phyloP scores from a whole-genome alignment of 2,329 filamentous ascomycete genomes.

The Colletotrichum tabaci region DNA sequence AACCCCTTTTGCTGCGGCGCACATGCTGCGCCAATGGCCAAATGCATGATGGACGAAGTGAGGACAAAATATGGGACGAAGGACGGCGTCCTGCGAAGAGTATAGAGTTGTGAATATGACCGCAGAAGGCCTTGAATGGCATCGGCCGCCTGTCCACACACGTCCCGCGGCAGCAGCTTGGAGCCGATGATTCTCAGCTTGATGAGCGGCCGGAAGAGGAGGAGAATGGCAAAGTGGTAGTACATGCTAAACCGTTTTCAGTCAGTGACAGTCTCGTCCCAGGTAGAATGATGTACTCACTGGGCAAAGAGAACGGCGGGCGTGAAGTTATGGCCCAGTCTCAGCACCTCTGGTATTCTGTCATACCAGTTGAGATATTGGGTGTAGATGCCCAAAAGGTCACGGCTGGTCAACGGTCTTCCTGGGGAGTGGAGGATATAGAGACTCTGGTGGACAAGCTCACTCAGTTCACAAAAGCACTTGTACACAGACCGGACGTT shows the following conservation, averaged over 20 bases:
- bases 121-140: slow-evolving; percentile 70
- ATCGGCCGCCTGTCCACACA: slow-evolving; percentile 74
- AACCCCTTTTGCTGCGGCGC: slow-evolving; percentile 38
- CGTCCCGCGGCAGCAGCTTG: slow-evolving; percentile 73
- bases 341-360: slow-evolving; percentile 74
- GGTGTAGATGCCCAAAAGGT: slow-evolving; percentile 75
- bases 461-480: slow-evolving; percentile 80
- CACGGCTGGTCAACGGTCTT: slow-evolving; percentile 73
- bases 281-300: slow-evolving; percentile 63
- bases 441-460: slow-evolving; percentile 80
- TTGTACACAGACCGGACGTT: slow-evolving; percentile 79
- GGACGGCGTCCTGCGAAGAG: slow-evolving; percentile 70
- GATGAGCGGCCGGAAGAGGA: slow-evolving; percentile 82
- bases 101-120: slow-evolving; percentile 73
- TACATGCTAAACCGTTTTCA: slow-evolving; percentile 69
- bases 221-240: slow-evolving; percentile 78
- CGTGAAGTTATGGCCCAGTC: slow-evolving; percentile 78
- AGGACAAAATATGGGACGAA: slow-evolving; percentile 76
- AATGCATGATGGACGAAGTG: slow-evolving; percentile 73
- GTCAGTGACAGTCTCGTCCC: not conserved
- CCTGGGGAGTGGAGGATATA: slow-evolving; percentile 81
- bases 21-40: slow-evolving; percentile 64
- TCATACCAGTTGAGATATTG: slow-evolving; percentile 82
- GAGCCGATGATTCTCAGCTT: slow-evolving; percentile 75
- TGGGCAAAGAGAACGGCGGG: slow-evolving; percentile 82